These are phyloP conservation scores for Ramaria sp. DNA, from an alignment of 768 basidiomycete species.

Conservation along the genomic window DNA sequence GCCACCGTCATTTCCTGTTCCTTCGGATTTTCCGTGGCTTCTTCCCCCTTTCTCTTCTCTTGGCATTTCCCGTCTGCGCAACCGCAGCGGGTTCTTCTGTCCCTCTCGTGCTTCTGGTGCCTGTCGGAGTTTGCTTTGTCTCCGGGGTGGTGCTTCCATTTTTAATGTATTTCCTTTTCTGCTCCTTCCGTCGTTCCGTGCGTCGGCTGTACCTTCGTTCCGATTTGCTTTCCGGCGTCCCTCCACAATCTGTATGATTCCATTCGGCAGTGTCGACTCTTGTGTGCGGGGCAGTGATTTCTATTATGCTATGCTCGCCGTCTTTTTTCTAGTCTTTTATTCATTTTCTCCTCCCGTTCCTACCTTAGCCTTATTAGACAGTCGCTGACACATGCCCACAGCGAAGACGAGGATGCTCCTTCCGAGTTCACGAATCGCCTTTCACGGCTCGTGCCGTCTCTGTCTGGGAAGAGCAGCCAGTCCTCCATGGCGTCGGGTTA, in stretches of 20 bases:
- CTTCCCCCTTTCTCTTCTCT: too few relatives aligned
- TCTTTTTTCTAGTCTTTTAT: not conserved
- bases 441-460: constrained; percentile 31
- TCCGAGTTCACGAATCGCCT: constrained; percentile 54
- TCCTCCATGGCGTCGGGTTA: not conserved
- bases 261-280: too few relatives aligned
- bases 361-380: not conserved
- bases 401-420: constrained; percentile 67
- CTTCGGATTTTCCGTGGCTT: too few relatives aligned
- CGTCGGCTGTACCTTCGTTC: not conserved
- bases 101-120: not conserved
- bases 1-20: too few relatives aligned
- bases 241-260: too few relatives aligned
- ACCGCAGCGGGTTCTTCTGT: too few relatives aligned
- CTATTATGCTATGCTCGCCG: too few relatives aligned
- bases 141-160: not conserved
- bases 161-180: not conserved
- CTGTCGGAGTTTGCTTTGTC: not conserved
- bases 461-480: constrained; percentile 18
- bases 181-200: not conserved
- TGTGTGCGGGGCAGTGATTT: too few relatives aligned
- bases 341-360: not conserved
- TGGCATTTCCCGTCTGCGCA: too few relatives aligned
- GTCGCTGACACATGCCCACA: constrained; percentile 16
- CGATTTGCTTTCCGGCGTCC: not conserved